Evolutionary conservation across 192 early-diverging fungal genomes (phyloP).

Genomic region (Podila epigama): DNA sequence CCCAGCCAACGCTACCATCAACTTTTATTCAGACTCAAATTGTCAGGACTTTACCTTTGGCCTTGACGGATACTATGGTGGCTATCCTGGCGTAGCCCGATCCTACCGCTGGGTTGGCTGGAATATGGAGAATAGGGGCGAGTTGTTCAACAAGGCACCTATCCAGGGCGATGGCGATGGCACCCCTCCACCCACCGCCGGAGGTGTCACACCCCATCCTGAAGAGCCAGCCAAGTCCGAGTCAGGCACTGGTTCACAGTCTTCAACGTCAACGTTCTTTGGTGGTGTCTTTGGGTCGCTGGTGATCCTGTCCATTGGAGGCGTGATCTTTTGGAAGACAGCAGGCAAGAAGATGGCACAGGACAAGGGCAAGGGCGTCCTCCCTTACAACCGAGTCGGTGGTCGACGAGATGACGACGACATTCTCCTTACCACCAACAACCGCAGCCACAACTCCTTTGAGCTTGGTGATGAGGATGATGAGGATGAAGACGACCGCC

Average conservation of each 20-base stretch:
- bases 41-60: slow-evolving; percentile 29
- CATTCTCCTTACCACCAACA: slow-evolving; percentile 26
- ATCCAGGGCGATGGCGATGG: slow-evolving; percentile 37
- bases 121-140: neutral
- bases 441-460: slow-evolving; percentile 35
- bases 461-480: slow-evolving; percentile 48
- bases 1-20: slow-evolving; percentile 43
- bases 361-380: slow-evolving; percentile 47
- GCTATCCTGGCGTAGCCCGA: slow-evolving; percentile 17
- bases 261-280: slow-evolving; percentile 41
- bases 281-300: slow-evolving; percentile 33
- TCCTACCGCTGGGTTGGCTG: slow-evolving; percentile 42
- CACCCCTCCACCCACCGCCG: neutral
- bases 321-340: slow-evolving; percentile 47
- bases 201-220: slow-evolving; percentile 8
- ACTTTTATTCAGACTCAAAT: slow-evolving; percentile 29
- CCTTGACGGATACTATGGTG: slow-evolving; percentile 19
- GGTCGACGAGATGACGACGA: slow-evolving; percentile 28
- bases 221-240: neutral
- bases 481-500: slow-evolving; percentile 28
- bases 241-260: slow-evolving; percentile 1
- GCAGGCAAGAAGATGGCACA: slow-evolving; percentile 39
- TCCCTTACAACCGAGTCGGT: slow-evolving; percentile 36
- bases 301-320: slow-evolving; percentile 26
- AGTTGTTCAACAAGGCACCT: slow-evolving; percentile 25